These are phyloP conservation scores for Ceriops zippeliana DNA, from an alignment of 345 rosid genomes.

Conservation along the genomic window DNA sequence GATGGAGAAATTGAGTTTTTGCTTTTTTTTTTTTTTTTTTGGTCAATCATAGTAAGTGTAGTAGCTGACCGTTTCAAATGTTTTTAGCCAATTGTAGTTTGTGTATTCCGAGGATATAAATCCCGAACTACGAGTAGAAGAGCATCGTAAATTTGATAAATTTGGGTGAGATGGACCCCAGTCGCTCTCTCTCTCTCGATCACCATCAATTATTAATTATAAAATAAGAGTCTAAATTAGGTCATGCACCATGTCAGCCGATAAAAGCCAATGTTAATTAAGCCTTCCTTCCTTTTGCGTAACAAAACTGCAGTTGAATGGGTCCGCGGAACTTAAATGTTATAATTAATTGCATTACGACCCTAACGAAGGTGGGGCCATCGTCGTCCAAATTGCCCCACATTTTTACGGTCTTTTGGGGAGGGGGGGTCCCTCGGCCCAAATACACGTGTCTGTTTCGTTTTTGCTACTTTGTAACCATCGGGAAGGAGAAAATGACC, in stretches of 20 bases:
- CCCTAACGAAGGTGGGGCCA: no score
- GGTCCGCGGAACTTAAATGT: slow-evolving; percentile 9
- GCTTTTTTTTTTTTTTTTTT: not conserved
- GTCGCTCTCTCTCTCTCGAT: not conserved
- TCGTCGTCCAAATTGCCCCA: slow-evolving; percentile 3
- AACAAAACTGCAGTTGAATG: slow-evolving; percentile 11
- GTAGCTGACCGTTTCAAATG: not conserved
- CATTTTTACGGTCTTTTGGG: not conserved
- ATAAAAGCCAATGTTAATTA: not conserved
- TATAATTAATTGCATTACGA: no score
- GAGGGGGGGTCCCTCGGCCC: not conserved
- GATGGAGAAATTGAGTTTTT: no score
- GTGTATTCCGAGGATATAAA: not conserved
- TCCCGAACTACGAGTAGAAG: not conserved
- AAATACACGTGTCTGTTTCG: not conserved
- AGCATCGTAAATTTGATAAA: not conserved
- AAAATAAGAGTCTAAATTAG: slow-evolving; percentile 11
- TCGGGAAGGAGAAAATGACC: slow-evolving; percentile 26
- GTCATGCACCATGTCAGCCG: slow-evolving; percentile 12
- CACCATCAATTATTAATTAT: not conserved
- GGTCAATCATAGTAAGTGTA: not conserved
- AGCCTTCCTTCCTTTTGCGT: not conserved
- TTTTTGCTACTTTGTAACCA: not conserved
- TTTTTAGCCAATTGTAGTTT: no score
- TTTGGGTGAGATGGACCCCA: slow-evolving; percentile 21